phyloP scores from a whole-genome alignment of 805 yeast species.

The Saccharomycopsis sp. region DNA sequence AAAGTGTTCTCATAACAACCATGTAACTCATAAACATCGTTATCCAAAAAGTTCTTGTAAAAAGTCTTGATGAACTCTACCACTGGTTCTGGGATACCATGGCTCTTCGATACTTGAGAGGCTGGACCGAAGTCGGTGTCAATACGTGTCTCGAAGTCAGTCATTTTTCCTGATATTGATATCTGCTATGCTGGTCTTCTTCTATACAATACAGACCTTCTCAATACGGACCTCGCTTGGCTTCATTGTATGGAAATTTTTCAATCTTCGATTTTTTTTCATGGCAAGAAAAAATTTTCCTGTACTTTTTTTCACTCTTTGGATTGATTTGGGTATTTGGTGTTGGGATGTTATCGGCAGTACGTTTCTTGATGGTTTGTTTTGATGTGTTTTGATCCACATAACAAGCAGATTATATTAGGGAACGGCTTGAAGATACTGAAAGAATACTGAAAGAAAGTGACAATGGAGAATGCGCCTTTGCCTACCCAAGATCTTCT shows the following conservation, averaged over 20 bases:
- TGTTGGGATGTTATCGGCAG: background rate
- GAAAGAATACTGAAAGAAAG: no score
- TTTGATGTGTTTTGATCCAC: no score
- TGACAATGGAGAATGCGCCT: slow-evolving; percentile 1
- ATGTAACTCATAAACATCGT: slow-evolving; percentile 37
- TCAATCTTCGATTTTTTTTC: background rate
- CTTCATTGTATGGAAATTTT: no score
- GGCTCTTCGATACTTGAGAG: background rate
- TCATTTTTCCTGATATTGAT: slow-evolving; percentile 1
- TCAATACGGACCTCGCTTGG: no score
- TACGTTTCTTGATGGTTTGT: background rate
- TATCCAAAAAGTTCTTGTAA: slow-evolving; percentile 37
- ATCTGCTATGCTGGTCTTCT: background rate
- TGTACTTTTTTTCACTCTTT: background rate
- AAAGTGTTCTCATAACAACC: slow-evolving; percentile 40
- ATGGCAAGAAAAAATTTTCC: background rate
- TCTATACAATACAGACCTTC: background rate
- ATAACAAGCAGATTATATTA: no score
- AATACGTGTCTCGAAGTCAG: slow-evolving; percentile 2
- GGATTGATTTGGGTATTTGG: background rate
- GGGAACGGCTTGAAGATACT: no score
- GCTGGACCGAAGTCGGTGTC: background rate
- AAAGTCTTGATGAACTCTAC: slow-evolving; percentile 37
- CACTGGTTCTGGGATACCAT: slow-evolving; percentile 37
- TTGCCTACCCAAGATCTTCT: slow-evolving; percentile 11